Evolutionary conservation across 2,329 filamentous ascomycete genomes (phyloP).

Genomic region (Aspergillus sp.): DNA sequence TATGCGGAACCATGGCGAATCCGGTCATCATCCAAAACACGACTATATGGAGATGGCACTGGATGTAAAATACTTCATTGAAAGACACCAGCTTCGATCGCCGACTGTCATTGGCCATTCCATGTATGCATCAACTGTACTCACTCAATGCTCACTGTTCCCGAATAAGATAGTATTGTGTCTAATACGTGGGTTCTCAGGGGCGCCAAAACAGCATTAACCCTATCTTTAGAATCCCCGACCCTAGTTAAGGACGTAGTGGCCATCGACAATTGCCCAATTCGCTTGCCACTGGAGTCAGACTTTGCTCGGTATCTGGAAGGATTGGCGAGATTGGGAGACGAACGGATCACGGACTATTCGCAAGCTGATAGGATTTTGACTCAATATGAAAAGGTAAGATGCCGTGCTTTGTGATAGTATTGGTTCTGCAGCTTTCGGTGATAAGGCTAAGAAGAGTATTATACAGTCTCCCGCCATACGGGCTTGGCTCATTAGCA

Average conservation of each 20-base stretch:
- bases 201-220: slow-evolving; percentile 24
- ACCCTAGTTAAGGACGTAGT: slow-evolving; percentile 22
- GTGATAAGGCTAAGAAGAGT: no score
- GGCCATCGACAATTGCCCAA: slow-evolving; percentile 27
- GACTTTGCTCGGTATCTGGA: slow-evolving; percentile 57
- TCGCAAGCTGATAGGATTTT: slow-evolving; percentile 6
- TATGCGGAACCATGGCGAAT: slow-evolving; percentile 88
- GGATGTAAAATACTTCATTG: slow-evolving; percentile 25
- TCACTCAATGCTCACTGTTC: background rate
- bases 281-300: slow-evolving; percentile 16
- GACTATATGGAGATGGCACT: slow-evolving; percentile 27
- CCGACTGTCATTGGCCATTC: slow-evolving; percentile 13
- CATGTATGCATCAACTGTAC: background rate
- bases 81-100: slow-evolving; percentile 15
- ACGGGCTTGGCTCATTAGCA: slow-evolving; percentile 11
- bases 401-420: accelerated
- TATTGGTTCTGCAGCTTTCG: no score
- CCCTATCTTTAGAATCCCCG: slow-evolving; percentile 23
- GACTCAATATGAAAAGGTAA: slow-evolving; percentile 2
- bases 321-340: slow-evolving; percentile 2
- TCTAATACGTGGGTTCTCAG: no score
- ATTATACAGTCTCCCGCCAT: background rate
- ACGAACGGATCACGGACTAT: slow-evolving; percentile 2
- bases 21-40: slow-evolving; percentile 60
- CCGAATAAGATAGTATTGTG: background rate